Percentiles rank a stretch among this genome's conserved stretches.
These are phyloP conservation scores for Monosporozyma aerobia DNA, from an alignment of 805 yeast genomes.

Conservation along the genomic window DNA sequence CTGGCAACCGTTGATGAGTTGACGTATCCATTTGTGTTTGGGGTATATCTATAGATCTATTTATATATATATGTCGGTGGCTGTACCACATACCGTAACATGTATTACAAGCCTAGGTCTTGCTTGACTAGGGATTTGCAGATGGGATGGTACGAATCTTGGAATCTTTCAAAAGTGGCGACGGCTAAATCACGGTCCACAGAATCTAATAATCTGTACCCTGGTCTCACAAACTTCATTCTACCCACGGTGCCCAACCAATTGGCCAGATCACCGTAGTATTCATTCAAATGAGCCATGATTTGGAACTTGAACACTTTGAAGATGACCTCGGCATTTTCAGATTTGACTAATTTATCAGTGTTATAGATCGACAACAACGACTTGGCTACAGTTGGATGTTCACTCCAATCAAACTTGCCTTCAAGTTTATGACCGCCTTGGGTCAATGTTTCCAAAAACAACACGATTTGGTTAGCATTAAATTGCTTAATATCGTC, in stretches of 20 bases:
- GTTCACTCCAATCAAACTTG: conserved; percentile 30
- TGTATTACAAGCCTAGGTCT: conserved; percentile 46
- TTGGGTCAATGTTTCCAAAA: conserved; percentile 60
- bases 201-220: conserved; percentile 53
- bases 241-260: conserved; percentile 91
- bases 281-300: conserved; percentile 38
- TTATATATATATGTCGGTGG: neutral
- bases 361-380: conserved; percentile 32
- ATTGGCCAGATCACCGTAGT: conserved; percentile 50
- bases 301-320: conserved; percentile 68
- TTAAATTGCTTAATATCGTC: conserved; percentile 50
- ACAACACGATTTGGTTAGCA: conserved; percentile 71
- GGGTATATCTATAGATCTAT: neutral
- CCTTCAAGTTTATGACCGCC: conserved; percentile 16
- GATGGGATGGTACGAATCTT: conserved; percentile 70
- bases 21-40: neutral
- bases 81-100: too few species aligned
- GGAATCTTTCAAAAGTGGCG: conserved; percentile 50
- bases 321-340: conserved; percentile 73
- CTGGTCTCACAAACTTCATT: conserved; percentile 91
- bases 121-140: conserved; percentile 75
- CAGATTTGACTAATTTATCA: conserved; percentile 39
- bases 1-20: too few species aligned
- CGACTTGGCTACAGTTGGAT: conserved; percentile 29
- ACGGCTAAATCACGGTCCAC: conserved; percentile 63